Evolutionary conservation across 371 early-diverging fungal species (phyloP).

Genomic region (Mortierella sp.): DNA sequence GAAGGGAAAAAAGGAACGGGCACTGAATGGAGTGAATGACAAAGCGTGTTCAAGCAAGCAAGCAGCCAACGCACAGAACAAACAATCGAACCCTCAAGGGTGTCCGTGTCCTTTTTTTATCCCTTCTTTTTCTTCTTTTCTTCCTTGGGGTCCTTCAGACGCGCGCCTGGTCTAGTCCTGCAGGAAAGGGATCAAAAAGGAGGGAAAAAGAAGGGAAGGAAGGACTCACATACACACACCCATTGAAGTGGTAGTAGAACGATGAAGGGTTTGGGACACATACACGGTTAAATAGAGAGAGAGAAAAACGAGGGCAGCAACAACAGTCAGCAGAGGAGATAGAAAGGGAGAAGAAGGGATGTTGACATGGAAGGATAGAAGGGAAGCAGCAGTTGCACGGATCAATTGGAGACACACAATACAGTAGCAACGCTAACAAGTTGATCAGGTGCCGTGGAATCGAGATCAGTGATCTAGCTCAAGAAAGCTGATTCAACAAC

Average conservation of each 20-base stretch:
- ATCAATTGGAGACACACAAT: background rate
- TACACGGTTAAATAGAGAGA: background rate
- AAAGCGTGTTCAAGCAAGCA: too few species aligned
- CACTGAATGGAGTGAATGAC: too few species aligned
- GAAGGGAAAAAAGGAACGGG: too few species aligned
- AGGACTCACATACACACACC: background rate
- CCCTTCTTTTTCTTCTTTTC: background rate
- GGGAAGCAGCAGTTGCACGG: background rate
- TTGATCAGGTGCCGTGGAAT: background rate
- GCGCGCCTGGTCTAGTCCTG: background rate
- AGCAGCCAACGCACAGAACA: background rate
- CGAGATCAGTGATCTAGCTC: background rate
- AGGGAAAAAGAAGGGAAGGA: background rate
- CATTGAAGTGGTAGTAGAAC: background rate
- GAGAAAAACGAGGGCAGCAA: background rate
- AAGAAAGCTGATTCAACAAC: background rate
- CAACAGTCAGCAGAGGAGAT: background rate
- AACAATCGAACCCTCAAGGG: background rate
- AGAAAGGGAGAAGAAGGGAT: background rate
- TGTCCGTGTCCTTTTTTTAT: constrained; percentile 1
- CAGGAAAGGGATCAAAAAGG: background rate
- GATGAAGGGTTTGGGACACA: background rate
- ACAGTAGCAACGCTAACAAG: background rate
- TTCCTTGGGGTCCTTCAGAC: background rate
- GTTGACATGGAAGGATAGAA: background rate